Evolutionary conservation across 495 filamentous ascomycete species (phyloP), one percentile per base, ranked within the genome.

Genomic region (Thermochaetoides thermophila): DNA sequence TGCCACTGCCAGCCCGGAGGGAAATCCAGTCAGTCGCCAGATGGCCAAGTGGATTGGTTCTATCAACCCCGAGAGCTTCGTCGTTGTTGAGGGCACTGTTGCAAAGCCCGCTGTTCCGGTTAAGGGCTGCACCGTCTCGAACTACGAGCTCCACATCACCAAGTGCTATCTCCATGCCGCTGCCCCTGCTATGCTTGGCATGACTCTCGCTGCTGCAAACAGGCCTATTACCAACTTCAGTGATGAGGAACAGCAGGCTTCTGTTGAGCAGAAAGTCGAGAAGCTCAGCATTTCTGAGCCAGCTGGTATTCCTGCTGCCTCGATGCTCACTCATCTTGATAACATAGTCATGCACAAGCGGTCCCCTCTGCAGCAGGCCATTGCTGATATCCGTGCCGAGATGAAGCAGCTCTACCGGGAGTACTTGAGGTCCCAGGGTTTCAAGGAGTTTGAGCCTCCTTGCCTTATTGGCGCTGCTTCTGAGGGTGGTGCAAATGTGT

Each of bases 401-500:
- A 81, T 93, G 34, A 74, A 82, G 36, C 63, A 77, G 39, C 61
- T 89, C 12, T 97, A 94, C 60, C 66, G 74, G 31, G 68, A 74
- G 30, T 91, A 87, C 50, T 76, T 95, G 40, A 59, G 76, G 38
- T 61, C 68, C 35, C 73, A 73, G 29, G 72, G 76, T 12, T 93
- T 92, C 50, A 78, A 78, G 39, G 81, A 86, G 60, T 86, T 92
- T 51, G 82, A 89, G 47, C 80, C 84, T 1, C 83, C 86, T 20
- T 87, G 84, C 56, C 60, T 97, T 28, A 87, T 87, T 36, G 83
- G 76, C 29, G 83, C 84, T 18, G 84, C 89, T 9, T 89, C 84
- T 0, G 89, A 97, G 50, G 89, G 89, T 48, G 89, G 89, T 42
- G 80, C 81, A 36, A 86, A 84, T 46, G 85, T 95, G 13, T 97